Conservation (phyloP, 306 rosid species). For the Medicago ruthenica region DNA sequence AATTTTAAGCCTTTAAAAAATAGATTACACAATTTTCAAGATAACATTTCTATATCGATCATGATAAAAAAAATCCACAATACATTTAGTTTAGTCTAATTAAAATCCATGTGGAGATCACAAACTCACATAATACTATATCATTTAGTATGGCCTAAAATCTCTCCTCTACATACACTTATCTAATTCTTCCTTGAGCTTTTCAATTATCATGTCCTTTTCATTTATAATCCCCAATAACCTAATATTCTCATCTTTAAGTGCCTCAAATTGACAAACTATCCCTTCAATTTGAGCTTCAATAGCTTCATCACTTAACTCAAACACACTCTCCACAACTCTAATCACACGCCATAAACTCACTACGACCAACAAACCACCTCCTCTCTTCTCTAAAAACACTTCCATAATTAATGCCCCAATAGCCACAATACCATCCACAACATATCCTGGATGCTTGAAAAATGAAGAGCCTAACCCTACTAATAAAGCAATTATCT, state of each 20-base stretch:
- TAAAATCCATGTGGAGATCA: no score
- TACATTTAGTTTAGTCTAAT: no score
- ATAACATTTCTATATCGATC: no score
- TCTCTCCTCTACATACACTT: constrained; percentile 3
- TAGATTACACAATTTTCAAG: no score
- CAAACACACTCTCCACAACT: constrained; percentile 76
- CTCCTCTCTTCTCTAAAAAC: constrained; percentile 59
- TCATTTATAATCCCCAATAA: constrained; percentile 46
- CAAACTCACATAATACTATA: no score
- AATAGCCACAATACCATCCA: constrained; percentile 59
- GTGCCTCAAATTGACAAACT: constrained; percentile 58
- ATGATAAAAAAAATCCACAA: no score
- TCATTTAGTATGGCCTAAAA: background rate
- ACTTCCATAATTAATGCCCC: constrained; percentile 70
- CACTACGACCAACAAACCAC: constrained; percentile 68
- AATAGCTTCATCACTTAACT: constrained; percentile 79
- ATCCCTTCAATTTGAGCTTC: constrained; percentile 68
- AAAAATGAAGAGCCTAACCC: constrained; percentile 63
- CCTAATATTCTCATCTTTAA: constrained; percentile 59
- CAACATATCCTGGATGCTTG: constrained; percentile 53
- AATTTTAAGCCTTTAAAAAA: no score
- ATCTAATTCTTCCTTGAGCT: constrained; percentile 57
- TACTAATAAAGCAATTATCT: constrained; percentile 47
- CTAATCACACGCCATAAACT: constrained; percentile 84
- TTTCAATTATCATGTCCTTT: constrained; percentile 52